phyloP scores from a whole-genome alignment of 2,329 filamentous ascomycete genomes.

The Pyrenophora teres region DNA sequence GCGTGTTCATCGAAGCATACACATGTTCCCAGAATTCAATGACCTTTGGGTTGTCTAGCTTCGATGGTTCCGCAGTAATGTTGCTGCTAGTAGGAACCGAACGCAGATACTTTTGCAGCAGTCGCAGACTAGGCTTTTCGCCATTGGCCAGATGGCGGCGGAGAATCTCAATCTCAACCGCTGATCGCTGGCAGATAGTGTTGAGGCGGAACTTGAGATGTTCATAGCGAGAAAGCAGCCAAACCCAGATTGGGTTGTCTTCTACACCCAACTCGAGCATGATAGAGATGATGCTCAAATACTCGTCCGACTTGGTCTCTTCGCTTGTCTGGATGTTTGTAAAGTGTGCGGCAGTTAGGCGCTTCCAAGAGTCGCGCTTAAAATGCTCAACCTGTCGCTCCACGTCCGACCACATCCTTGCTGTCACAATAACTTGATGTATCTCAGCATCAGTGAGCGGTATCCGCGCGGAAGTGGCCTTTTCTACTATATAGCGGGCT shows the following conservation, averaged over 20 bases:
- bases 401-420: conserved; percentile 93
- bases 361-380: conserved; percentile 88
- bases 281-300: conserved; percentile 88
- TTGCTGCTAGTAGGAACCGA: conserved; percentile 69
- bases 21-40: conserved; percentile 94
- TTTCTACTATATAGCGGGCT: conserved; percentile 68
- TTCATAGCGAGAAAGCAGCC: conserved; percentile 88
- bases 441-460: conserved; percentile 77
- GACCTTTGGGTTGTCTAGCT: conserved; percentile 78
- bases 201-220: conserved; percentile 86
- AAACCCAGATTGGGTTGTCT: conserved; percentile 95
- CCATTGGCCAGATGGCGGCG: conserved; percentile 76
- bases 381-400: conserved; percentile 83
- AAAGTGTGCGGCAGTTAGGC: conserved; percentile 70
- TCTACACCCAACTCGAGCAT: conserved; percentile 93
- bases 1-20: conserved; percentile 69
- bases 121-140: conserved; percentile 71
- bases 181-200: conserved; percentile 79
- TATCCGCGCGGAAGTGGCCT: conserved; percentile 54
- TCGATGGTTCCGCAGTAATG: conserved; percentile 58
- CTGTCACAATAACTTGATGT: conserved; percentile 84
- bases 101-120: conserved; percentile 76
- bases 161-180: conserved; percentile 89
- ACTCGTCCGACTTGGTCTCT: conserved; percentile 69
- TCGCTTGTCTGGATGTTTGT: conserved; percentile 55